A percentile compares a stretch with the other conserved stretches of the same genome.
Evolutionary conservation across 768 basidiomycete genomes (phyloP).

Genomic region (Rossbeevera mucosa): DNA sequence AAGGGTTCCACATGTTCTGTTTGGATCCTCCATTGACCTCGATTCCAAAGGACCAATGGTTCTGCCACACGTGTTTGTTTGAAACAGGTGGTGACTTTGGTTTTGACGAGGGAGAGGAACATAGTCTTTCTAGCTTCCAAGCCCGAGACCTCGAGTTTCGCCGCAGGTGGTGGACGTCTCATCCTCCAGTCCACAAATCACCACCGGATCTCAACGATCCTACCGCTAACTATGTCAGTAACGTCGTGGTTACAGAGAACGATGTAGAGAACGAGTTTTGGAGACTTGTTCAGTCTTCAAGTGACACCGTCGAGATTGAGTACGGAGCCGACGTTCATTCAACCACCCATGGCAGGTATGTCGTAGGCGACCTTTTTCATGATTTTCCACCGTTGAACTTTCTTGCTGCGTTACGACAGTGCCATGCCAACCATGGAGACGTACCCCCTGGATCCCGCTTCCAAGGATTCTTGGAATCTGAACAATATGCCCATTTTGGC

Average conservation of each 20-base stretch:
- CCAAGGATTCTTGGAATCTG: conserved; percentile 94
- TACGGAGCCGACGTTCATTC: conserved; percentile 99
- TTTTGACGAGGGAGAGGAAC: conserved; percentile 97
- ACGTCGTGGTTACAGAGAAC: conserved; percentile 72
- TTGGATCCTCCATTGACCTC: conserved; percentile 82
- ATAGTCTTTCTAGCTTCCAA: conserved; percentile 87
- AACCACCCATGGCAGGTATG: conserved; percentile 93
- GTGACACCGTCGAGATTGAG: conserved; percentile 95
- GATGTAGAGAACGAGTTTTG: conserved; percentile 97
- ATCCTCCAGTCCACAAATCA: conserved; percentile 47
- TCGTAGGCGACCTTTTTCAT: conserved; percentile 8
- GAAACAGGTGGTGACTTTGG: conserved; percentile 95
- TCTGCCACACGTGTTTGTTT: conserved; percentile 86
- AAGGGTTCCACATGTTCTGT: conserved; percentile 96
- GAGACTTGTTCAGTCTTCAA: conserved; percentile 85
- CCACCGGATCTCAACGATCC: conserved; percentile 41
- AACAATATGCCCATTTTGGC: conserved; percentile 94
- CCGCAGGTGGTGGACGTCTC: conserved; percentile 79
- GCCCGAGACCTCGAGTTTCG: conserved; percentile 88
- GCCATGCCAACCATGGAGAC: conserved; percentile 96
- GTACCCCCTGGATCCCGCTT: conserved; percentile 81
- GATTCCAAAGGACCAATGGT: conserved; percentile 95
- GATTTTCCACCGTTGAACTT: conserved; percentile 29
- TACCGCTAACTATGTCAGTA: conserved; percentile 52
- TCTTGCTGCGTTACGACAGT: conserved; percentile 37